Evolutionary conservation across 352 stramenopile species (phyloP).

Genomic region (Elongisporangium anandrum): DNA sequence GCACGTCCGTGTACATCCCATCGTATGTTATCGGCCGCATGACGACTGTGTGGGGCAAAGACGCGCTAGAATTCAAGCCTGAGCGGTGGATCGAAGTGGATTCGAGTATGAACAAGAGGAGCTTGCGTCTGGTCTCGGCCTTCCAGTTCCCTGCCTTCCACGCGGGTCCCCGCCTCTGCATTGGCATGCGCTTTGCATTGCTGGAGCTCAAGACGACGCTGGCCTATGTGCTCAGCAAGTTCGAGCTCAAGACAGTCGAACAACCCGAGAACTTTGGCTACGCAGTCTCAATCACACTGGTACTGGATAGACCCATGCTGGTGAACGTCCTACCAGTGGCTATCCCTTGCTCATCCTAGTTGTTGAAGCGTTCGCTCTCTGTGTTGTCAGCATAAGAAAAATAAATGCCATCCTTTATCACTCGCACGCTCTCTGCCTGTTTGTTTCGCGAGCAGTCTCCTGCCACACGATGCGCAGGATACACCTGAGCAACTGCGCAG

Average conservation of each 20-base stretch:
- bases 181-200: conserved; percentile 44
- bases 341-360: too few relatives aligned
- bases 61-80: conserved; percentile 35
- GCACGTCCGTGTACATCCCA: conserved; percentile 25
- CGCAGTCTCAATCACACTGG: too few relatives aligned
- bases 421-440: too few relatives aligned
- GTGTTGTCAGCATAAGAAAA: too few relatives aligned
- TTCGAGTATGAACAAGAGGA: conserved; percentile 17
- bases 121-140: conserved; percentile 18
- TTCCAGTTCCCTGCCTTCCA: conserved; percentile 59
- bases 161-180: conserved; percentile 42
- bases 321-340: too few relatives aligned
- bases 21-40: conserved; percentile 31
- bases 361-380: too few relatives aligned
- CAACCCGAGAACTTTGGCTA: conserved; percentile 6
- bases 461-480: too few relatives aligned
- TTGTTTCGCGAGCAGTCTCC: too few relatives aligned
- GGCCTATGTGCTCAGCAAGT: conserved; percentile 29
- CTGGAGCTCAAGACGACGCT: conserved; percentile 44
- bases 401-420: too few relatives aligned
- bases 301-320: too few relatives aligned
- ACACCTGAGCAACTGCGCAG: too few relatives aligned
- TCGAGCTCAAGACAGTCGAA: conserved; percentile 24
- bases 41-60: conserved; percentile 38
- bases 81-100: conserved; percentile 48